Evolutionary conservation across 2,329 filamentous ascomycete species (phyloP).

Genomic region (Hypoxylon sp.): DNA sequence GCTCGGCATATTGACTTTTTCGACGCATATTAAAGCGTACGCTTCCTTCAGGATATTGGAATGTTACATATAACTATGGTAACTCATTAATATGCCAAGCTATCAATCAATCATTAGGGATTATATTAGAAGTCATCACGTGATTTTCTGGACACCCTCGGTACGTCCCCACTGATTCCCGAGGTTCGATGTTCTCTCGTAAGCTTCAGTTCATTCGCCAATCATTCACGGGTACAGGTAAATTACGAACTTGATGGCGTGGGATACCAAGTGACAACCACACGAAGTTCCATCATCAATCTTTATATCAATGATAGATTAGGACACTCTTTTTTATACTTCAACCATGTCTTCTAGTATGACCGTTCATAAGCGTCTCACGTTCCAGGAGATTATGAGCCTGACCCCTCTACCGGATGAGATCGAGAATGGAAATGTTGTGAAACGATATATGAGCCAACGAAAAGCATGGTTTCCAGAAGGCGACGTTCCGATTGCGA

Average conservation of each 20-base stretch:
- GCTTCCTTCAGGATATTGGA: too few relatives aligned
- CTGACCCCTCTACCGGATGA: slow-evolving; percentile 53
- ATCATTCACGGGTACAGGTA: neutral
- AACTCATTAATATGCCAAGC: too few relatives aligned
- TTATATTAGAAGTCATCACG: neutral
- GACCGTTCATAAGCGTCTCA: slow-evolving; percentile 45
- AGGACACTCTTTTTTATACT: neutral
- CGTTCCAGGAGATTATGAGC: slow-evolving; percentile 57
- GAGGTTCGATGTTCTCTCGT: neutral
- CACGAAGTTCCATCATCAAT: neutral
- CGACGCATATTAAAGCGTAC: too few relatives aligned
- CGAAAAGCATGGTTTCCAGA: slow-evolving; percentile 55
- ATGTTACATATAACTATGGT: too few relatives aligned
- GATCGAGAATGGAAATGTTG: slow-evolving; percentile 32
- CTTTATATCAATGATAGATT: neutral
- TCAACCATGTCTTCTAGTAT: slow-evolving; percentile 18
- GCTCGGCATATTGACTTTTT: too few relatives aligned
- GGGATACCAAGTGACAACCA: neutral
- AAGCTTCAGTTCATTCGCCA: neutral
- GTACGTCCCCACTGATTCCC: neutral
- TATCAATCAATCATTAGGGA: neutral
- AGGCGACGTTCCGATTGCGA: slow-evolving; percentile 48
- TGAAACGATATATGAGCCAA: slow-evolving; percentile 56
- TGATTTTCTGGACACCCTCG: slow-evolving; percentile 4
- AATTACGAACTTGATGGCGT: neutral